A percentile compares a stretch with the other conserved stretches of the same genome.
Evolutionary conservation across 371 early-diverging fungal species (phyloP).

Genomic region (Actinomucor elegans): DNA sequence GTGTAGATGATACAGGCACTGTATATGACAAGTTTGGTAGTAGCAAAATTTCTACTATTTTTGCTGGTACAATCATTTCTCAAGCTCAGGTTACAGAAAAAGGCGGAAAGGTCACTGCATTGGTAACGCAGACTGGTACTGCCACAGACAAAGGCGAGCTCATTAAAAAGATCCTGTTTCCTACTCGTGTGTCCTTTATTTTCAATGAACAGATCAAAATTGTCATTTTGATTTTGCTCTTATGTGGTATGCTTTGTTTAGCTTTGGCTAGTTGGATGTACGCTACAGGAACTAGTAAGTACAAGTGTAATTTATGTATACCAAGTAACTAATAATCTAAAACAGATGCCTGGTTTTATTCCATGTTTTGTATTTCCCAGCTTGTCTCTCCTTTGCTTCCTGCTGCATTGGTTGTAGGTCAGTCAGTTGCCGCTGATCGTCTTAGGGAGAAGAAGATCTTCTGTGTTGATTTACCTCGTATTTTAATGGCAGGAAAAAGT

Average conservation of each 20-base stretch:
- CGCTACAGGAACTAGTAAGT: slow-evolving; percentile 33
- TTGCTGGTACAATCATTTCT: slow-evolving; percentile 50
- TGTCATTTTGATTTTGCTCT: slow-evolving; percentile 57
- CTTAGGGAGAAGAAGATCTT: slow-evolving; percentile 62
- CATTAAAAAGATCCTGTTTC: slow-evolving; percentile 74
- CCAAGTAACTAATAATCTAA: too few relatives aligned
- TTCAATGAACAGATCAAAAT: slow-evolving; percentile 71
- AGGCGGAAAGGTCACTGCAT: slow-evolving; percentile 41
- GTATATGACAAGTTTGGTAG: slow-evolving; percentile 35
- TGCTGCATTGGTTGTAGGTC: slow-evolving; percentile 66
- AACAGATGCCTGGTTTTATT: slow-evolving; percentile 57
- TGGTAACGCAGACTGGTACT: slow-evolving; percentile 73
- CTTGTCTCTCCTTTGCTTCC: slow-evolving; percentile 69
- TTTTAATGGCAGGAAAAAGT: slow-evolving; percentile 87
- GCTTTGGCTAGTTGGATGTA: slow-evolving; percentile 55
- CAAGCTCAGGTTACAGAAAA: slow-evolving; percentile 37
- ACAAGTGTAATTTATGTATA: background rate
- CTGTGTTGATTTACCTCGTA: slow-evolving; percentile 80
- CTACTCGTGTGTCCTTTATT: slow-evolving; percentile 60
- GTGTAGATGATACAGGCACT: slow-evolving; percentile 26
- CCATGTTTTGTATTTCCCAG: slow-evolving; percentile 72
- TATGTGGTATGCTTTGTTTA: slow-evolving; percentile 57
- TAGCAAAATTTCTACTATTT: slow-evolving; percentile 57
- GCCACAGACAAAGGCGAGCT: slow-evolving; percentile 74
- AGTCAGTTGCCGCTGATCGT: slow-evolving; percentile 73